Conservation (phyloP, 305 asterid species). For the Petunia hybrid region DNA sequence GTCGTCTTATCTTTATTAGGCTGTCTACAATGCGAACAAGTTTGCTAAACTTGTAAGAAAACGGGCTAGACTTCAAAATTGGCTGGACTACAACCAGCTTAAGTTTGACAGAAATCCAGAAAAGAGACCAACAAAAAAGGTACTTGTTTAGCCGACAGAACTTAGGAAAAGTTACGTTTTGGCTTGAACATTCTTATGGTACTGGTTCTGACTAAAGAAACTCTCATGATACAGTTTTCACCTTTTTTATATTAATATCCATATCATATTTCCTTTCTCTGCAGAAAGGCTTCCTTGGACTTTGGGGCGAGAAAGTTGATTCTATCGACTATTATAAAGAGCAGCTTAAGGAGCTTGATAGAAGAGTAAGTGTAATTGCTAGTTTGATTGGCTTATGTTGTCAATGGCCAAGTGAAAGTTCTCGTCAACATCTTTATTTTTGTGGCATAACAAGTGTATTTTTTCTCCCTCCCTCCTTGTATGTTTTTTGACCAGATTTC, state of each 20-base stretch:
- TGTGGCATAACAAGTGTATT: neutral
- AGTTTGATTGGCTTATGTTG: constrained; percentile 26
- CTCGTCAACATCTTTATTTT: neutral
- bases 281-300: constrained; percentile 91
- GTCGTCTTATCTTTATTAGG: constrained; percentile 48
- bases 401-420: constrained; percentile 21
- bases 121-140: constrained; percentile 84
- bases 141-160: constrained; percentile 10
- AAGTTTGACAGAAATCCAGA: constrained; percentile 85
- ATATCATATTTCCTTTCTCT: constrained; percentile 31
- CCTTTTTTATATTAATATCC: neutral
- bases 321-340: constrained; percentile 78
- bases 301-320: constrained; percentile 81
- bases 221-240: neutral
- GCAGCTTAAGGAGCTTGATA: constrained; percentile 68
- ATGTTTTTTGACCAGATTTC: neutral
- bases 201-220: neutral
- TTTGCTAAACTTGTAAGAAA: constrained; percentile 72
- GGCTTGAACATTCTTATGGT: constrained; percentile 13
- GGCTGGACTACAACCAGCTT: constrained; percentile 91
- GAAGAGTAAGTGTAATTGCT: constrained; percentile 51
- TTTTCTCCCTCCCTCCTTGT: neutral
- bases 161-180: constrained; percentile 21
- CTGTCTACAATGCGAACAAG: constrained; percentile 86
- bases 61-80: constrained; percentile 80